A percentile compares a stretch with the other conserved stretches of the same genome.
Evolutionary conservation across 2,329 filamentous ascomycete genomes (phyloP).

Genomic region (Salinomyces thailandicus): DNA sequence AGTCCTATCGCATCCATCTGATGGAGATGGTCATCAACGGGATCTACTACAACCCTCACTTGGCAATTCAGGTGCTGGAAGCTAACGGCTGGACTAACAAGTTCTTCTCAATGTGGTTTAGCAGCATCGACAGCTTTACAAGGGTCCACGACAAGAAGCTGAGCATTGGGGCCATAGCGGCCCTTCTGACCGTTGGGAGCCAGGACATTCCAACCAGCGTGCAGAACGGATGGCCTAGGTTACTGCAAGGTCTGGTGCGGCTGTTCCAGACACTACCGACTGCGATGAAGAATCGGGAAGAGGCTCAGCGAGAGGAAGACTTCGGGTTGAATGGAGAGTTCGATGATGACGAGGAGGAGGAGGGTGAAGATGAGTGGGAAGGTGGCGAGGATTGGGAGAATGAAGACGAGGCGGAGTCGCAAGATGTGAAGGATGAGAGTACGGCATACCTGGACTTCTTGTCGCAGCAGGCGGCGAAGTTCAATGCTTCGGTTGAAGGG

Average conservation of each 20-base stretch:
- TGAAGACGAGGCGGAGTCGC: conserved; percentile 52
- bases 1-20: conserved; percentile 87
- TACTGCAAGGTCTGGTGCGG: conserved; percentile 78
- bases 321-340: conserved; percentile 68
- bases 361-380: conserved; percentile 71
- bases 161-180: conserved; percentile 84
- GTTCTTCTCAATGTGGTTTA: conserved; percentile 98
- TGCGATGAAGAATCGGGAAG: conserved; percentile 84
- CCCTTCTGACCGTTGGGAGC: conserved; percentile 67
- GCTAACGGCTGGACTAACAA: conserved; percentile 91
- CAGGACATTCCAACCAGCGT: conserved; percentile 85
- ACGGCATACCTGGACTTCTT: conserved; percentile 92
- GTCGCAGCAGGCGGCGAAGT: conserved; percentile 57
- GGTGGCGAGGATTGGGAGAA: conserved; percentile 56
- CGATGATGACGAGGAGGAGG: conserved; percentile 59
- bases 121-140: conserved; percentile 84
- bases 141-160: conserved; percentile 98
- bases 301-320: conserved; percentile 75
- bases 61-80: conserved; percentile 82
- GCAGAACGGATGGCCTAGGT: conserved; percentile 85
- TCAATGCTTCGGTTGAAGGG: conserved; percentile 45
- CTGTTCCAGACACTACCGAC: conserved; percentile 85
- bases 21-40: conserved; percentile 99
- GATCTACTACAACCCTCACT: conserved; percentile 88
- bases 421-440: conserved; percentile 75